Base-by-base conservation (phyloP, 2,329 filamentous ascomycete species). In the Elsinoe ampelina region DNA sequence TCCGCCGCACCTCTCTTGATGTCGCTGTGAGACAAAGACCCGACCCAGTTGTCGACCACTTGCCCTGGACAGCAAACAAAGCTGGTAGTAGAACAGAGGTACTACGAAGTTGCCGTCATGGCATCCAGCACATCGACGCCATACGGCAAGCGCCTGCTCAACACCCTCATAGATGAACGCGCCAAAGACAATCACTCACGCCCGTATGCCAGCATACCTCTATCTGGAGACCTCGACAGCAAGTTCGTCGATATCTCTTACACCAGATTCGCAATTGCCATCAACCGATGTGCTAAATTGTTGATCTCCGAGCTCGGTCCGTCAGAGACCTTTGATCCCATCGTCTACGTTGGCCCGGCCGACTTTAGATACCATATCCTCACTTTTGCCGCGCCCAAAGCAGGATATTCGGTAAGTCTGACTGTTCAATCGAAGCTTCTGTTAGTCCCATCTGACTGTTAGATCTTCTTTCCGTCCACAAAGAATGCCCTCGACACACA, bases 321-420 rank as follows among this genome's bases (percentile, higher is more conserved):
- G 8, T 62, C 63, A 10, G 56, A 59, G 15, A 51, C 60, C 17
- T 72, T 71, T 55, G 67, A 68, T 2, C 71, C 72, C 0, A 45
- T 74, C 3, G 39, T 48, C 26, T 57, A 57, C 20, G 22, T 57
- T 73, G 72, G 58, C 58, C 71, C 20, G 69, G 68, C 30, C 64
- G 74, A 75, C 58, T 51, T 72, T n/a, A 64, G 70, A 11, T 70
- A 73, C 50, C 67, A 61, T 12, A 68, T 76, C 32, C 43, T 72
- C 5, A 57, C 72, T 1, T 61, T 75, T 6, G 73, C 73, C 3
- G 69, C 58, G 36, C 70, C 72, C 58, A 77, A 77, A 63, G 70
- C 72, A 2, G 73, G 75, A 2, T 72, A 75, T 42, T 68, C 65
- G 59, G 66, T 68, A 63, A 30, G 60, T 36, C 34, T 8, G 26